Evolutionary conservation across 139 green algal species (phyloP).

Genomic region (Chlorella sorokiniana): DNA sequence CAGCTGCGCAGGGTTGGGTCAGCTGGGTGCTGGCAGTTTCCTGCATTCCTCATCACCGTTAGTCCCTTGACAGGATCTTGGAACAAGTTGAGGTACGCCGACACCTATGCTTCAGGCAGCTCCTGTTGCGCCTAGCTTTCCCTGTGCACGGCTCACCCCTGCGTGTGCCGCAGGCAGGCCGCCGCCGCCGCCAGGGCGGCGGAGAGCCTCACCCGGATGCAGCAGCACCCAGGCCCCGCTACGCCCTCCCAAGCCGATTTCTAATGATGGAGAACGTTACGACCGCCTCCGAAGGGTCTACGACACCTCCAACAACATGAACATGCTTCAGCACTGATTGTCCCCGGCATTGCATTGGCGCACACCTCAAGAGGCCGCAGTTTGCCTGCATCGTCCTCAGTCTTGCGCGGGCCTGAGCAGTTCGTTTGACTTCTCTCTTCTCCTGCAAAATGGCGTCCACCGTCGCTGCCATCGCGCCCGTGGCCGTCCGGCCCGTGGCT

Average conservation of each 20-base stretch:
- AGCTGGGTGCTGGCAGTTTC: no score
- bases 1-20: no score
- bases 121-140: neutral
- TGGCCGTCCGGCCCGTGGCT: slow-evolving; percentile 18
- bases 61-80: neutral
- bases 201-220: neutral
- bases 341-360: neutral
- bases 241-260: neutral
- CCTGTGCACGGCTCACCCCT: no score
- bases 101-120: no score
- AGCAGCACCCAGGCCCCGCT: neutral
- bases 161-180: neutral
- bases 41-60: neutral
- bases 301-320: neutral
- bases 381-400: neutral
- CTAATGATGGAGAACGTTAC: no score
- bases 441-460: slow-evolving; percentile 38
- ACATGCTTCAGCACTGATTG: neutral
- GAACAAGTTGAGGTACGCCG: no score
- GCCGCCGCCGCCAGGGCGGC: no score
- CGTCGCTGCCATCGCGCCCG: slow-evolving; percentile 30
- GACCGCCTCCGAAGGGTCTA: no score
- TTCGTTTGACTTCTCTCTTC: neutral
- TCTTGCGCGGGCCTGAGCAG: neutral
- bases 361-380: neutral